Percentiles rank a stretch among this genome's conserved stretches.
These are phyloP conservation scores for Santalum album DNA, from an alignment of 164 flowering plant species.

Conservation along the genomic window DNA sequence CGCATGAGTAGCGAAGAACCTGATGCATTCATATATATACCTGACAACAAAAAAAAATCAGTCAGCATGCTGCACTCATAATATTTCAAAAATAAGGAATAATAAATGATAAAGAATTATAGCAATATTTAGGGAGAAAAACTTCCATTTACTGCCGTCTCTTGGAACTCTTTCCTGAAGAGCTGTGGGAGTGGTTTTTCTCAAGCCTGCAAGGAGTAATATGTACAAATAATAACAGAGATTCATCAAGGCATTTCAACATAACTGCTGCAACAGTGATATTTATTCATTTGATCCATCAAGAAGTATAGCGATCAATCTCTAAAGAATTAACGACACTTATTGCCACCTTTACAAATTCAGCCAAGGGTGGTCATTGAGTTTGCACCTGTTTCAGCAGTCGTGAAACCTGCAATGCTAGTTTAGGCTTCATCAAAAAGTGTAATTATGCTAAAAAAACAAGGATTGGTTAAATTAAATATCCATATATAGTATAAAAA, in stretches of 20 bases:
- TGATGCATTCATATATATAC: too few relatives aligned
- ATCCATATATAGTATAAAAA: too few relatives aligned
- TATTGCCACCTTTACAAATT: background rate
- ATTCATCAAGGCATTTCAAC: background rate
- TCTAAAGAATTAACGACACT: background rate
- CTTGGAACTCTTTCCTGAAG: background rate
- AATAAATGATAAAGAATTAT: too few relatives aligned
- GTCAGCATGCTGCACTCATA: too few relatives aligned
- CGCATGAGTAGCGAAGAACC: too few relatives aligned
- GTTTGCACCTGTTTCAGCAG: background rate
- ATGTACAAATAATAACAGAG: background rate
- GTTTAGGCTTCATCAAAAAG: background rate
- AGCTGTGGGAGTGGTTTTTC: background rate
- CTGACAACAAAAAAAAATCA: too few relatives aligned
- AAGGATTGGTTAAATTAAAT: background rate
- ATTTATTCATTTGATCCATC: background rate
- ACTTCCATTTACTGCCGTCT: conserved; percentile 2
- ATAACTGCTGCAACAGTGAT: background rate
- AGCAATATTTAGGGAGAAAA: too few relatives aligned
- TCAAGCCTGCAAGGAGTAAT: background rate
- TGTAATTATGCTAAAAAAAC: background rate
- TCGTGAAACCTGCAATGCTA: background rate
- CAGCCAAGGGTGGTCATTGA: background rate
- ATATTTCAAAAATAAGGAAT: too few relatives aligned
- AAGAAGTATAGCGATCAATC: background rate